A percentile compares a stretch with the other conserved stretches of the same genome.
phyloP scores from a whole-genome alignment of 805 yeast genomes.

The Dipodascus geniculatus region DNA sequence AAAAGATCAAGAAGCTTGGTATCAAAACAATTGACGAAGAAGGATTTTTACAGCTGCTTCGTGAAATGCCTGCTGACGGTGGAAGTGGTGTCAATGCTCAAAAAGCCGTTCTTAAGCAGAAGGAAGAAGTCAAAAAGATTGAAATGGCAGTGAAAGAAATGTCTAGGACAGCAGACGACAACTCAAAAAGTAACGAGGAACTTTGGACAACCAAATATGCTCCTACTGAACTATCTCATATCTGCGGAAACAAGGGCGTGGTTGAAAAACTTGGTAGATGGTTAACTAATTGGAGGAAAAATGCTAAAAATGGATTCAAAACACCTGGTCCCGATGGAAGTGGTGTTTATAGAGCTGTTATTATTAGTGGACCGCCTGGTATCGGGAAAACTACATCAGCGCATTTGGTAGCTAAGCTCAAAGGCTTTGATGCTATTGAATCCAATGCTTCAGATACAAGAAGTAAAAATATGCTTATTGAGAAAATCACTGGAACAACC shows the following conservation, averaged over 20 bases:
- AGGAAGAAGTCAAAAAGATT: constrained; percentile 47
- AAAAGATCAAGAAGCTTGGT: constrained; percentile 57
- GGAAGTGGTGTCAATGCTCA: constrained; percentile 75
- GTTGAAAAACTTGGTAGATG: constrained; percentile 57
- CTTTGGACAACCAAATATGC: constrained; percentile 94
- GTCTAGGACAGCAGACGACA: neutral
- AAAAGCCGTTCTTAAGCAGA: constrained; percentile 56
- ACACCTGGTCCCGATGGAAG: constrained; percentile 51
- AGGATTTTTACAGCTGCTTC: constrained; percentile 66
- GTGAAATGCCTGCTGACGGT: constrained; percentile 82
- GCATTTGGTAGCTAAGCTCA: constrained; percentile 68
- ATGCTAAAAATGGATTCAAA: constrained; percentile 40
- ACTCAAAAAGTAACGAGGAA: constrained; percentile 33
- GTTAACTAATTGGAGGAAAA: constrained; percentile 65
- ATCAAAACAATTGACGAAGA: constrained; percentile 79
- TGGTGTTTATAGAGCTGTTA: constrained; percentile 66
- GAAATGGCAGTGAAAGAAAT: constrained; percentile 25
- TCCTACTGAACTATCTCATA: constrained; percentile 59
- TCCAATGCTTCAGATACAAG: constrained; percentile 86
- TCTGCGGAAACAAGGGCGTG: constrained; percentile 83
- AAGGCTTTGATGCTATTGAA: constrained; percentile 73
- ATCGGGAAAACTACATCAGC: constrained; percentile 89
- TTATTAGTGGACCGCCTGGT: constrained; percentile 90
- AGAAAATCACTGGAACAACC: constrained; percentile 56
- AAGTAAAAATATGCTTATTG: constrained; percentile 64